Evolutionary conservation across 768 basidiomycete genomes (phyloP), one percentile per base, ranked within the genome.

Genomic region (Lanmaoa pseudosensibilis): DNA sequence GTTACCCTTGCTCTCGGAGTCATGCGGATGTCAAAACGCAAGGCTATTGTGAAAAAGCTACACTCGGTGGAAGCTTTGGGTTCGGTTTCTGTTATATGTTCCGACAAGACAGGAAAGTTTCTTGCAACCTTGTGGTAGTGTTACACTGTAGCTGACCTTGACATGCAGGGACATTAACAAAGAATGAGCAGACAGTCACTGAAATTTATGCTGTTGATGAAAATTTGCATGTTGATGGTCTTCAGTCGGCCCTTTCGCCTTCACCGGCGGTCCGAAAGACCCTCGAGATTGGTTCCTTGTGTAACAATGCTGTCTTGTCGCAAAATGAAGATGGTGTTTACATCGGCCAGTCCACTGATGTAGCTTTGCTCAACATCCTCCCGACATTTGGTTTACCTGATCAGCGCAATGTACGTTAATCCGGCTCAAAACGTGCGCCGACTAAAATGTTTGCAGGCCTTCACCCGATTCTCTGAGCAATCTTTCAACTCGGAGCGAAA

Each of bases 1-100:
- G 95, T 98, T 23, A 98, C 96, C 5, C 84, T 98, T 38, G 96
- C 96, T 2, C 80, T 98, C 27, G 95, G 95, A 41, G 95, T 98
- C 3, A 72, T 97, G 61, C 76, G 96, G 11, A 98, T 98, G 96
- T 85, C 93, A 1, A 92, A 90, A 63, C 84, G 93, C 23, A 96
- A 94, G 58, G 95, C 95, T 0, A 98, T 98, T 57, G 95, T 98
- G 40, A 98, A 98, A 76, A 98, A 95, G 67, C 75, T 98, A 43
- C 96, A 94, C 60, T 94, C 92, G 3, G 95, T 98, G 3, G 95
- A 98, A 71, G 85, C 94, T 0, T 77, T 98, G 3, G 95, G 95
- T 2, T 92, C 90, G 3, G 92, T 98, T 13, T 94, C 90, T n/a
- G 95, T 98, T 10, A 95, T 98, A 59, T 98, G 95, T 67, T 94